A percentile compares a stretch with the other conserved stretches of the same genome.
Conservation (phyloP, 495 filamentous ascomycete genomes). For the Aspergillus ostianus region DNA sequence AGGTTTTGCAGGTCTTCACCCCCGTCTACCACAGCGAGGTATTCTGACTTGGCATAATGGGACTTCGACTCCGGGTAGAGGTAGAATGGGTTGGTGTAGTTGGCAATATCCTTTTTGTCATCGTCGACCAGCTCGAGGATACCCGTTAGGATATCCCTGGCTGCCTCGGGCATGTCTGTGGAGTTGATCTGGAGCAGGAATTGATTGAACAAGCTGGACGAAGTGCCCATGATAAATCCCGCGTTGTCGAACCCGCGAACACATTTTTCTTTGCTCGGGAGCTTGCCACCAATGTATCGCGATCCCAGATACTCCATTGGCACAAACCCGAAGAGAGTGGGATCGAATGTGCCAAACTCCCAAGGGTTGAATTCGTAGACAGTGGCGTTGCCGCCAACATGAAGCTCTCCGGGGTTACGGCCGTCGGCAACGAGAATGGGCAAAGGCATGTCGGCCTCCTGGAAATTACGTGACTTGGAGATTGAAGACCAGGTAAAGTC, state of each 20-base stretch:
- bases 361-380: slow-evolving; percentile 85
- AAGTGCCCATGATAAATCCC: slow-evolving; percentile 87
- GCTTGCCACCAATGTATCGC: slow-evolving; percentile 65
- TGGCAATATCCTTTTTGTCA: slow-evolving; percentile 72
- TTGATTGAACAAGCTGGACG: slow-evolving; percentile 85
- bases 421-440: slow-evolving; percentile 79
- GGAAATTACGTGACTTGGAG: slow-evolving; percentile 64
- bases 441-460: slow-evolving; percentile 70
- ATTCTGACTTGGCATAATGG: slow-evolving; percentile 47
- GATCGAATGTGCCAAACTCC: slow-evolving; percentile 84
- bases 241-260: slow-evolving; percentile 80
- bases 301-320: slow-evolving; percentile 76
- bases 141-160: slow-evolving; percentile 48
- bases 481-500: slow-evolving; percentile 88
- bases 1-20: slow-evolving; percentile 87
- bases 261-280: slow-evolving; percentile 60
- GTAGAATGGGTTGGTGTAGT: slow-evolving; percentile 86
- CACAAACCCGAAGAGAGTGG: slow-evolving; percentile 74
- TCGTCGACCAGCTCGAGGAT: slow-evolving; percentile 55
- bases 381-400: slow-evolving; percentile 74
- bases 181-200: slow-evolving; percentile 59
- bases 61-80: slow-evolving; percentile 64
- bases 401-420: slow-evolving; percentile 60
- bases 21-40: slow-evolving; percentile 81
- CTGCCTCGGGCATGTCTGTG: slow-evolving; percentile 51